Conservation (phyloP, 148 eudicot genomes). For the Camellia japonica region DNA sequence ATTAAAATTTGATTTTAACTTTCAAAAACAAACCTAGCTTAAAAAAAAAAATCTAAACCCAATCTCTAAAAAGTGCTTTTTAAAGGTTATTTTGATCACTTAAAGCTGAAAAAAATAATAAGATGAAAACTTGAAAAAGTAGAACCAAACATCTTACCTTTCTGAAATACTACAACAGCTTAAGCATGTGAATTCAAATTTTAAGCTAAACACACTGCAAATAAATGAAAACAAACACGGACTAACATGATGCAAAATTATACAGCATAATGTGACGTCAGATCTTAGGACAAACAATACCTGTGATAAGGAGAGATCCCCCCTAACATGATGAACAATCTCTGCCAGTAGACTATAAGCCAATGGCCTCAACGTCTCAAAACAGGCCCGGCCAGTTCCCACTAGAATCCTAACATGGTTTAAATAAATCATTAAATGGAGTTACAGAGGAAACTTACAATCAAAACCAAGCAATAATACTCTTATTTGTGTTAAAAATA, state of each 20-base stretch:
- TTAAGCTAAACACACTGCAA: too few relatives aligned
- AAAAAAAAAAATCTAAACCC: too few relatives aligned
- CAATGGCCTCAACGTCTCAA: slow-evolving; percentile 87
- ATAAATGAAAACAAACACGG: too few relatives aligned
- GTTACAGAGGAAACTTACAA: not conserved
- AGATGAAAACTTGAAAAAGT: too few relatives aligned
- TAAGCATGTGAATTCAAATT: too few relatives aligned
- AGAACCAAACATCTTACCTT: too few relatives aligned
- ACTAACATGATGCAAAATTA: not conserved
- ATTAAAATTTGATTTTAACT: too few relatives aligned
- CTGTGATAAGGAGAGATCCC: slow-evolving; percentile 85
- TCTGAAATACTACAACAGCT: too few relatives aligned
- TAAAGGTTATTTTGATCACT: too few relatives aligned
- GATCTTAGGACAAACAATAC: slow-evolving; percentile 25
- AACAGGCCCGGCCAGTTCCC: slow-evolving; percentile 97
- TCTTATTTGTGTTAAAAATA: not conserved
- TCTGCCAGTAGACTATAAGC: slow-evolving; percentile 97
- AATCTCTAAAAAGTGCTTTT: too few relatives aligned
- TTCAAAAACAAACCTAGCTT: too few relatives aligned
- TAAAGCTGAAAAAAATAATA: not conserved
- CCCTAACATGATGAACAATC: slow-evolving; percentile 96
- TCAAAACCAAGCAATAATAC: not conserved
- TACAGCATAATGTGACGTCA: not conserved
- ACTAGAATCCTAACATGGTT: slow-evolving; percentile 72
- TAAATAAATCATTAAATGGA: not conserved